These are phyloP conservation scores for Ehretia macrophylla DNA, from an alignment of 257 asterid genomes.

Conservation along the genomic window DNA sequence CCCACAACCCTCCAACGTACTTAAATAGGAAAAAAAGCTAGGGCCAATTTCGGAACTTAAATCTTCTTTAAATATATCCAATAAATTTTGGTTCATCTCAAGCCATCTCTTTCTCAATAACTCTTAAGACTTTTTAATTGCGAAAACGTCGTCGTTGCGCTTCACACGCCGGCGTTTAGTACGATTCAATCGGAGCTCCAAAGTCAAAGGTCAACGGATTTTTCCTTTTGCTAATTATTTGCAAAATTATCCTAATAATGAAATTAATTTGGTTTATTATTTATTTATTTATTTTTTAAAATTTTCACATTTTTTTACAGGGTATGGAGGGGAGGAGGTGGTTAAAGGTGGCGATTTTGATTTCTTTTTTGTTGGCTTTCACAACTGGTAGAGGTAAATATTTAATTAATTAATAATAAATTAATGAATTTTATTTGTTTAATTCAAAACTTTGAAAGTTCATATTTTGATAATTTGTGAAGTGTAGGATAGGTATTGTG, in stretches of 20 bases:
- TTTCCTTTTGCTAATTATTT: not conserved
- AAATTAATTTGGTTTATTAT: not conserved
- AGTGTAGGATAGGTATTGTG: too few relatives aligned
- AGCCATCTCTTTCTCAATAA: not conserved
- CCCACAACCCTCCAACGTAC: too few relatives aligned
- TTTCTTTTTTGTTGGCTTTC: slow-evolving; percentile 14
- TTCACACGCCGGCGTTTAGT: slow-evolving; percentile 2
- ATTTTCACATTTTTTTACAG: slow-evolving; percentile 10
- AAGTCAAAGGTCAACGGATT: slow-evolving; percentile 4
- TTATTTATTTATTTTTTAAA: not conserved
- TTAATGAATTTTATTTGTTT: not conserved
- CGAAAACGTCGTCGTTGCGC: slow-evolving; percentile 10
- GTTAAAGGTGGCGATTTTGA: slow-evolving; percentile 27
- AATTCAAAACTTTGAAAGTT: not conserved
- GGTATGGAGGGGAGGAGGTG: slow-evolving; percentile 27
- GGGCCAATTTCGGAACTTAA: not conserved
- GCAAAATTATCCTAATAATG: not conserved
- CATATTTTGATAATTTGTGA: not conserved
- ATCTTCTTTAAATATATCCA: too few relatives aligned
- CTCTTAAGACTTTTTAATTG: not conserved
- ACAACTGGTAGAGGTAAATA: slow-evolving; percentile 36
- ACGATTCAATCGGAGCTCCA: slow-evolving; percentile 4
- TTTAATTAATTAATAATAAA: not conserved
- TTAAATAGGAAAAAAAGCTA: too few relatives aligned
- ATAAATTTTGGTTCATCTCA: not conserved